Base-by-base conservation (phyloP, 1,139 yeast species). In the Magnusiomyces starmeri region DNA sequence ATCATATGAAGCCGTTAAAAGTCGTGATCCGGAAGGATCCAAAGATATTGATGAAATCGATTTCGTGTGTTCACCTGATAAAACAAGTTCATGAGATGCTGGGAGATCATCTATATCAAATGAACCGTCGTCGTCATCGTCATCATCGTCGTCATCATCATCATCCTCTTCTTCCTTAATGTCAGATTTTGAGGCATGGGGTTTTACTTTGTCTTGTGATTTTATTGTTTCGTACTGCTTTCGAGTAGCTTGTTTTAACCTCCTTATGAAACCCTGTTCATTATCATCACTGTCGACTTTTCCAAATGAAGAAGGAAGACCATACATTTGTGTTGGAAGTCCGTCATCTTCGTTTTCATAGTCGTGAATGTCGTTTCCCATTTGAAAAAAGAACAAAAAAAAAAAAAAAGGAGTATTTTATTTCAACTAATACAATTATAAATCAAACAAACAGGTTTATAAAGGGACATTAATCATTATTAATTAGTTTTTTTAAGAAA, bases 1-100 rank as follows among this genome's bases (percentile, higher is more conserved):
- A 52, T 69, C 73, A 48, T 58, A 56, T 0, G 70, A 63, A 1
- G 68, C 63, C 1, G 70, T 59, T 10, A 59, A 60, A 16, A 68
- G 50, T 9, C 72, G 58, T 12, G 64, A 50, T 0, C 73, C 73
- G 1, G 63, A 54, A 1, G 60, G 54, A 52, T 69, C 73, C 4
- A 63, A 44, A 1, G 67, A 60, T 8, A 69, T 55, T 2, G 64
- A 59, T 1, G 68, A 59, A 8, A 70, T 58, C 1, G 62, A 53
- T 43, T 64, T 62, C 16, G 55, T 55, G 51, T 70, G 72, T 12
- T 58, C 62, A 2, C 35, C 35, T 14, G 55, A 52, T 20, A 69
- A 53, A 6, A 58, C 29, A 7, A 69, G 49, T 43, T 69, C 68
- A 47, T 70, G 72, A 9, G 70, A 59, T 2, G 65, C 58, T 0